Conservation (phyloP, 2,329 filamentous ascomycete genomes). For the Pseudocercospora ulei region DNA sequence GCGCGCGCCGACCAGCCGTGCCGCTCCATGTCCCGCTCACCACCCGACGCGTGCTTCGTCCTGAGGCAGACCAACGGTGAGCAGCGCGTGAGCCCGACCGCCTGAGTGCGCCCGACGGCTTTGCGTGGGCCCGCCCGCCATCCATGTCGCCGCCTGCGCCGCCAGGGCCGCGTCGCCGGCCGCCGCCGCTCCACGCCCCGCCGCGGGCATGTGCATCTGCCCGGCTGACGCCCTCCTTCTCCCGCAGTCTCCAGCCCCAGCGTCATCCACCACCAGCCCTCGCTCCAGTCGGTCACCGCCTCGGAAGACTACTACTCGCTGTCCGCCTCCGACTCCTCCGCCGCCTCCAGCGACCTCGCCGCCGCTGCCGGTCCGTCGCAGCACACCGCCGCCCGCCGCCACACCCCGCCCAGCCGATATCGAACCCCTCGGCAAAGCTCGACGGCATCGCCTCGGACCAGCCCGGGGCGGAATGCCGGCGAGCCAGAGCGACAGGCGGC, state of each 20-base stretch:
- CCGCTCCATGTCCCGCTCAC: conserved; percentile 7
- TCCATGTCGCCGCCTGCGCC: conserved; percentile 7
- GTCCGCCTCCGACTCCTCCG: conserved; percentile 36
- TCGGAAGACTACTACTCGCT: conserved; percentile 46
- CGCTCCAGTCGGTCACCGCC: conserved; percentile 42
- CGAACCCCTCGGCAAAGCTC: conserved; percentile 32
- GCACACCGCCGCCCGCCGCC: conserved; percentile 29
- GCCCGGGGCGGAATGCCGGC: conserved; percentile 19
- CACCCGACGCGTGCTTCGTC: conserved; percentile 10
- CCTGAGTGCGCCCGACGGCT: no score
- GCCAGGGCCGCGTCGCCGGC: conserved; percentile 2
- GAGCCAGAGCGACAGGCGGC: conserved; percentile 20
- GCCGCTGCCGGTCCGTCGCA: conserved; percentile 26
- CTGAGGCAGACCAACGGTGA: conserved; percentile 23
- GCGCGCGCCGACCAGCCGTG: background rate
- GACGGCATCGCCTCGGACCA: conserved; percentile 12
- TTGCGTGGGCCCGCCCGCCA: no score
- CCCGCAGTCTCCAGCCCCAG: conserved; percentile 29
- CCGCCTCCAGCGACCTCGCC: conserved; percentile 31
- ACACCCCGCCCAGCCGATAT: conserved; percentile 33
- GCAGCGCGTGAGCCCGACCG: conserved; percentile 1
- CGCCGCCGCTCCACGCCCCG: background rate
- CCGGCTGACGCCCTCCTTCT: background rate
- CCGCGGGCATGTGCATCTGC: no score
- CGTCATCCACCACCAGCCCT: conserved; percentile 31